These are phyloP conservation scores for Bryum argenteum DNA, from an alignment of 225 moss, liverwort and hornwort genomes.

Conservation along the genomic window DNA sequence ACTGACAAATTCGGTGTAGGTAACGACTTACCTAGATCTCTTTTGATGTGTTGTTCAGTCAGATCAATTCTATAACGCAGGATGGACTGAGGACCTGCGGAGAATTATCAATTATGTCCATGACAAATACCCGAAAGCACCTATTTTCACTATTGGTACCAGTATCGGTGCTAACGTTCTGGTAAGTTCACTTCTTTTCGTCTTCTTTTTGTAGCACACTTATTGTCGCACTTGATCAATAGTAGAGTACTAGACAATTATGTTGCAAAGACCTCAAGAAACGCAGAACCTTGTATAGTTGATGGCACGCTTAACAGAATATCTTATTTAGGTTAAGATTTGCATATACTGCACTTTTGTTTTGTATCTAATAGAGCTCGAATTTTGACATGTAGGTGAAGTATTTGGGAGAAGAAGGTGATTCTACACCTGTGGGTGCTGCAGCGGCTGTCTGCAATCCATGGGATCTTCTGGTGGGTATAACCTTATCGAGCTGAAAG, in stretches of 20 bases:
- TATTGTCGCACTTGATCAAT: constrained; percentile 15
- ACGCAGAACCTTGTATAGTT: constrained; percentile 1
- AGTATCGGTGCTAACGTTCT: constrained; percentile 91
- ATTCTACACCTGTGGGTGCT: constrained; percentile 74
- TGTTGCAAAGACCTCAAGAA: constrained; percentile 16
- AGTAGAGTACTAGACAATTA: constrained; percentile 1
- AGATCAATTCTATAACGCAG: constrained; percentile 91
- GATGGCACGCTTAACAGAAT: not conserved
- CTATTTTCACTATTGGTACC: constrained; percentile 71
- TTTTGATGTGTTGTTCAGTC: constrained; percentile 65
- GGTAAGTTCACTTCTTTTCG: constrained; percentile 47
- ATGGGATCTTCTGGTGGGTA: constrained; percentile 92
- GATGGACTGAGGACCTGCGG: constrained; percentile 91
- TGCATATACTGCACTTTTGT: constrained; percentile 3
- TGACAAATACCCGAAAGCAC: constrained; percentile 70
- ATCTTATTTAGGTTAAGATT: not conserved
- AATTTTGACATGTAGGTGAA: constrained; percentile 60
- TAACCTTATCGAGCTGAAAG: not conserved
- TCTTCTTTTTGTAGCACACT: constrained; percentile 4
- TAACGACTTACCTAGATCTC: constrained; percentile 29
- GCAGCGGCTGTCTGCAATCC: constrained; percentile 87
- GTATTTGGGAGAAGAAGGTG: constrained; percentile 89
- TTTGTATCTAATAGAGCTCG: constrained; percentile 11
- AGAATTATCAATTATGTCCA: constrained; percentile 71
- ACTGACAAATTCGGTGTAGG: constrained; percentile 7